These are phyloP conservation scores for Saccharomycopsis sp. DNA, from an alignment of 805 yeast genomes.

Conservation along the genomic window DNA sequence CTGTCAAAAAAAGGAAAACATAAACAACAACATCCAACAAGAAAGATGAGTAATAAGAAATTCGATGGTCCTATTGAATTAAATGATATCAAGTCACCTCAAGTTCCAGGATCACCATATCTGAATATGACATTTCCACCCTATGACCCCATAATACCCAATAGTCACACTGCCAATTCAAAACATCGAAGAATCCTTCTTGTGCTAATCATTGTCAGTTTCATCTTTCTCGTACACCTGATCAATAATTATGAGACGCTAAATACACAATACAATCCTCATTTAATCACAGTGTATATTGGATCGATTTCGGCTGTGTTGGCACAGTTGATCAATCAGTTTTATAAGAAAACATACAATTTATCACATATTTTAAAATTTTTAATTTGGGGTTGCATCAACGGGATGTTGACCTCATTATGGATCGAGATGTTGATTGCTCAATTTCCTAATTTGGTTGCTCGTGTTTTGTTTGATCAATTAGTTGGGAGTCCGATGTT, in stretches of 20 bases:
- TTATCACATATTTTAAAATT: constrained; percentile 34
- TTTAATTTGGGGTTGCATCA: constrained; percentile 51
- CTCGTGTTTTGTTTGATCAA: constrained; percentile 47
- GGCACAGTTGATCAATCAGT: constrained; percentile 21
- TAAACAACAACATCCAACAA: too few species aligned
- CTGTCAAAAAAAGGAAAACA: too few species aligned
- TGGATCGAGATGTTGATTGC: constrained; percentile 47
- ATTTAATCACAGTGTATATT: constrained; percentile 6
- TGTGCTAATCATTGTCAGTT: not conserved
- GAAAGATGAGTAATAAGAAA: too few species aligned
- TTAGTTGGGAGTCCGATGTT: constrained; percentile 46
- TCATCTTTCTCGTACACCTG: not conserved
- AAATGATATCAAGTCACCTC: constrained; percentile 3
- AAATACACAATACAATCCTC: constrained; percentile 5
- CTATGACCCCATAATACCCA: constrained; percentile 7
- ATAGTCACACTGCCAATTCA: not conserved
- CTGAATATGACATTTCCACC: constrained; percentile 10
- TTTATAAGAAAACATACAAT: constrained; percentile 12
- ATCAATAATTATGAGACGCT: constrained; percentile 13
- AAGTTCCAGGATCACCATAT: constrained; percentile 9
- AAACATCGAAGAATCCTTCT: constrained; percentile 3
- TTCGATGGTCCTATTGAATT: constrained; percentile 15
- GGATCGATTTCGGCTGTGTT: constrained; percentile 18
- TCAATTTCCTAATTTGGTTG: constrained; percentile 30
- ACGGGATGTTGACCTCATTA: constrained; percentile 46